Conservation (phyloP, 306 rosid genomes). For the Acacia melanoxylon region DNA sequence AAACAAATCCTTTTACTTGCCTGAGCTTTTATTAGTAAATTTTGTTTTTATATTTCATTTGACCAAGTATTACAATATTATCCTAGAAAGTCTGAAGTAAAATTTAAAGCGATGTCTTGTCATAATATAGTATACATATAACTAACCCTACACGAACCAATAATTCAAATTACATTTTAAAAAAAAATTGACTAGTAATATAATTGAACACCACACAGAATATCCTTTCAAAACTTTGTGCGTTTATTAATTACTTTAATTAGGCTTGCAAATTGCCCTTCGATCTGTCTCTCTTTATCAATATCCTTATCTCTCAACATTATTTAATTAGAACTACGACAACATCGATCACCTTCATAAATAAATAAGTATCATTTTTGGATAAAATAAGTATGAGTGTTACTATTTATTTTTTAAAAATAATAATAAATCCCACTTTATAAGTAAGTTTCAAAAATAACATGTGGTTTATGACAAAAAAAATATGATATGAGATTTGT, state of each 20-base stretch:
- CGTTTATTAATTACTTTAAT: conserved; percentile 14
- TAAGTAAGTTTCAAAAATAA: background rate
- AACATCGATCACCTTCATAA: background rate
- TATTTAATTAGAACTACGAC: background rate
- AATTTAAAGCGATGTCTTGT: background rate
- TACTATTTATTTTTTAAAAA: background rate
- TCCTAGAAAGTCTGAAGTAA: background rate
- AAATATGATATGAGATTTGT: background rate
- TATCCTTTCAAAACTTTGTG: background rate
- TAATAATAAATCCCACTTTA: background rate
- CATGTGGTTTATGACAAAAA: background rate
- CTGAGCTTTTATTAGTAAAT: no score
- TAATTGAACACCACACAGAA: conserved; percentile 10
- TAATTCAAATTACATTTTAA: background rate
- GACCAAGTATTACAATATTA: no score
- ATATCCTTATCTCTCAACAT: background rate
- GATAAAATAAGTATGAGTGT: background rate
- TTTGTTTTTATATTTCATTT: no score
- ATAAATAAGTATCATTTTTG: background rate
- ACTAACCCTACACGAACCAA: background rate
- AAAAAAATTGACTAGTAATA: background rate
- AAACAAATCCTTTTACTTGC: no score
- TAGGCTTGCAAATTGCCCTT: background rate
- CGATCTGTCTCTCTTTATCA: background rate
- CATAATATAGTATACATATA: background rate